These are phyloP conservation scores for Saprolegnia parasitica DNA, from an alignment of 352 stramenopile species.

Conservation along the genomic window DNA sequence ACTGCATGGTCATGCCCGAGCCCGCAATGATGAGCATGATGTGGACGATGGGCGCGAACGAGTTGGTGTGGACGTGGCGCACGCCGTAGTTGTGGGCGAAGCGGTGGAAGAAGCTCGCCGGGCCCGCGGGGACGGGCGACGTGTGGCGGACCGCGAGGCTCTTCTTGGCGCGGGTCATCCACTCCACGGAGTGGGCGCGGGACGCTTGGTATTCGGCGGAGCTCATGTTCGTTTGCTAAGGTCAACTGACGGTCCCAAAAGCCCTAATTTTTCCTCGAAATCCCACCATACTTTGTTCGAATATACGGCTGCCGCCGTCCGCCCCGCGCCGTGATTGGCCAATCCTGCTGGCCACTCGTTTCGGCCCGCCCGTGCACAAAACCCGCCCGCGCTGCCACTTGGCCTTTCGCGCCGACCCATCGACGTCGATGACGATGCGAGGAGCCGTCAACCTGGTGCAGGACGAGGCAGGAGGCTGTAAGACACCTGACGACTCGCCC, in stretches of 20 bases:
- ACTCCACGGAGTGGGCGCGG: constrained; percentile 18
- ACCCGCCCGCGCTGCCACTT: neutral
- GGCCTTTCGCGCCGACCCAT: neutral
- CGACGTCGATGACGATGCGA: neutral
- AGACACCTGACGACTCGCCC: too few relatives aligned
- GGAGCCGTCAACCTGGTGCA: neutral
- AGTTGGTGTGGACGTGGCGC: constrained; percentile 27
- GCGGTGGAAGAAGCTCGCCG: constrained; percentile 19
- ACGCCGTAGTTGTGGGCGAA: constrained; percentile 26
- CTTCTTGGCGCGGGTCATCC: constrained; percentile 18
- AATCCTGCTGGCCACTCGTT: neutral
- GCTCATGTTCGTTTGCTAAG: constrained; percentile 24
- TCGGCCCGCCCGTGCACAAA: neutral
- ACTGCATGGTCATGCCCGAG: constrained; percentile 18
- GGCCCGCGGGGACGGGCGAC: constrained; percentile 5
- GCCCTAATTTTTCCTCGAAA: neutral
- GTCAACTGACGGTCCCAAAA: constrained; percentile 17
- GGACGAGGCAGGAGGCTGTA: neutral
- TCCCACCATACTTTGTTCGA: neutral
- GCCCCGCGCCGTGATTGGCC: neutral
- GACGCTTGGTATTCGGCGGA: constrained; percentile 21
- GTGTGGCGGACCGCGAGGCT: constrained; percentile 18
- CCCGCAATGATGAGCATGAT: constrained; percentile 16
- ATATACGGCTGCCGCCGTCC: too few relatives aligned
- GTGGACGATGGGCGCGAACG: constrained; percentile 19